Base-by-base conservation (phyloP, 2,329 filamentous ascomycete species). In the Cladosporium sp. region DNA sequence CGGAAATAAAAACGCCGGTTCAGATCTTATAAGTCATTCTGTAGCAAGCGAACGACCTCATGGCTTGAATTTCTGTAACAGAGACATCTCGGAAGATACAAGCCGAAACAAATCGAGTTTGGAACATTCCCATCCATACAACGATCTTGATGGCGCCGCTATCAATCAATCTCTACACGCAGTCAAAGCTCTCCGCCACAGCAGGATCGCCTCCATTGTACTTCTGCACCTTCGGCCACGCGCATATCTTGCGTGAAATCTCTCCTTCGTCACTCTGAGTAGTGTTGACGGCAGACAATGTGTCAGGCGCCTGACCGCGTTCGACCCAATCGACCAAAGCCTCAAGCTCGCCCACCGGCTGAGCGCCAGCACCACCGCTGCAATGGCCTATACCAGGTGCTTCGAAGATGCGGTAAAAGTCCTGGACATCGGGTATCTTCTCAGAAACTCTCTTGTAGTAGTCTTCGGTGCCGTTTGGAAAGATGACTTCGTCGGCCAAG, bases 401-500 rank as follows among this genome's bases (percentile, higher is more conserved):
- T 9, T 56, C 45, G 29, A 68, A 70, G 15, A 61, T 55, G 4
- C 65, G 62, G 34, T 61, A 69, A 47, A 59, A 69, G 30, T 66
- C 62, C 6, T 51, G 47, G 6, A 57, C 52, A 3, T 48, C 20
- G 11, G 41, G 9, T 2, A 43, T 19, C 11, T 38, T 6, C 1
- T 54, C 58, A n/a, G 58, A 43, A 1, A 72, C 68, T 7, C 59
- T 52, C 6, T 65, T 47, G 52, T 72, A 73, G 55, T 74, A 74
- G 19, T 67, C 47, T 3, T 55, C 53, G 1, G 66, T 70, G 2
- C 70, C 68, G 7, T 65, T 61, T 1, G 66, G 59, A 18, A 61
- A 58, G 50, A 75, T 73, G 11, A 71, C 52, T 17, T 66, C 52
- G 52, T 73, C 65, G 4, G 56, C 61, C 18, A 68, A 52, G 5